Conservation (phyloP, 1,284 basidiomycete genomes). For the Volvariella surrecta region DNA sequence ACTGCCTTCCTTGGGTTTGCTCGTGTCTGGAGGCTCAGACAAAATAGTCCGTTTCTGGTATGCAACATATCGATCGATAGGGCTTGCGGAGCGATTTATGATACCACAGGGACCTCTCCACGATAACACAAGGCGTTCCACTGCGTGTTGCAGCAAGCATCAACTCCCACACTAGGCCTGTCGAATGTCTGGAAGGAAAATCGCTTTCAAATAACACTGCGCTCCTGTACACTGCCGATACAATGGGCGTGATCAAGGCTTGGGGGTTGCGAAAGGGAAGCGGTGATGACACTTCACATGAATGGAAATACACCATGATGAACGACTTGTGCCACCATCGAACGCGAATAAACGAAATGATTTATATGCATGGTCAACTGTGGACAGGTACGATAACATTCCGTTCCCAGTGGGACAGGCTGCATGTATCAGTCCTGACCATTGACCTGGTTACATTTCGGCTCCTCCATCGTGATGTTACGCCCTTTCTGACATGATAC, state of each 20-base stretch:
- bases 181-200: constrained; percentile 52
- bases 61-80: too few species aligned
- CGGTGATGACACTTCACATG: constrained; percentile 26
- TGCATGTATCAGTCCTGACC: too few species aligned
- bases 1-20: constrained; percentile 51
- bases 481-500: constrained; percentile 1
- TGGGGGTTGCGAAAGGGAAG: constrained; percentile 56
- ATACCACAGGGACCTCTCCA: constrained; percentile 50
- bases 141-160: constrained; percentile 53
- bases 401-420: background rate
- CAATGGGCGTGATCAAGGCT: constrained; percentile 74
- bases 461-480: background rate
- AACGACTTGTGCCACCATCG: constrained; percentile 65
- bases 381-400: constrained; percentile 77
- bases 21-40: constrained; percentile 89
- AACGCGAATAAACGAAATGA: constrained; percentile 73
- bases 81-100: too few species aligned
- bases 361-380: constrained; percentile 55
- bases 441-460: background rate
- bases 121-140: constrained; percentile 30
- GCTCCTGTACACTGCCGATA: constrained; percentile 74
- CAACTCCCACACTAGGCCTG: constrained; percentile 66
- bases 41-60: constrained; percentile 86
- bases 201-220: constrained; percentile 33
- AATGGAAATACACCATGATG: constrained; percentile 46